Base-by-base conservation (phyloP, 2,329 filamentous ascomycete species). In the Eurotiales sp. region DNA sequence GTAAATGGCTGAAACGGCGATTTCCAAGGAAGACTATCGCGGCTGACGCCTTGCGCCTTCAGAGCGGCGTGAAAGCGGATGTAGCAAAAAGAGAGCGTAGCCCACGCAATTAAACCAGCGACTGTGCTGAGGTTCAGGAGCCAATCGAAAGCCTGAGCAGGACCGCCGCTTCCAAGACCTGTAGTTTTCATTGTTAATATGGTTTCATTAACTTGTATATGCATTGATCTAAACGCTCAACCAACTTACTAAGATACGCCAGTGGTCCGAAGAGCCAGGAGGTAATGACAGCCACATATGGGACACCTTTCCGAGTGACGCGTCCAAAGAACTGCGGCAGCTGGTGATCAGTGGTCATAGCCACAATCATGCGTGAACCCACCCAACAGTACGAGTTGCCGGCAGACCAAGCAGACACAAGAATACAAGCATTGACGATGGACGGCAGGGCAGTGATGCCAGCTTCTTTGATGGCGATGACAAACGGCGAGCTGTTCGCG, bases 1-100 rank as follows among this genome's bases (percentile, higher is more conserved):
- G 80, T 79, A 63, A 85, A 88, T 1, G 86, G 79, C 58, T 82
- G 79, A 4, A 81, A 59, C 3, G 65, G 64, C 12, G 72, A 76
- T 22, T 70, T 67, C 58, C 76, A 80, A 0, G 77, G 75, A 6
- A 80, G 64, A 25, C 68, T 41, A 17, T 56, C 41, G 19, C 54
- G 52, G 43, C 47, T 50, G 10, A 75, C 58, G 2, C 63, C 61
- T 39, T 77, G 73, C 2, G 59, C 61, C 6, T 56, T 50, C 21
- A 59, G 60, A 0, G 71, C 73, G 40, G 75, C 75, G 54, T 69
- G 70, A 67, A 82, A 82, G 8, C 74, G 72, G 4, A 80, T 60
- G 60, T 77, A 79, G 25, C 77, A 72, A 51, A 79, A 68, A 45
- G 71, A 74, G 61, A 85, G 83, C 17, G 49, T 74, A 19, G 69